Conservation (phyloP, 148 eudicot species). For the Selenicereus undatus region DNA sequence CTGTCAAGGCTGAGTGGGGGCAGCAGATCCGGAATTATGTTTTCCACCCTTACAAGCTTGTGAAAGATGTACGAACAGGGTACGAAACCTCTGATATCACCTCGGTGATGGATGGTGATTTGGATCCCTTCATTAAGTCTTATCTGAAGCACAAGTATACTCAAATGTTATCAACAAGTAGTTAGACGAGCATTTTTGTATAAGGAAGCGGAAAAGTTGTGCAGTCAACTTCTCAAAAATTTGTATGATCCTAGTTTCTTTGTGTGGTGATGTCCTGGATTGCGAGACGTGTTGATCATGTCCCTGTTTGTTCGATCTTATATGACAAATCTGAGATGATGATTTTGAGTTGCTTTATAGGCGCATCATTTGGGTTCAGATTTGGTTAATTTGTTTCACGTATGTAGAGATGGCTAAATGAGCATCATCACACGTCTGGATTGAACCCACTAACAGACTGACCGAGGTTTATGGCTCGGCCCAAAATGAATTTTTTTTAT, state of each 20-base stretch:
- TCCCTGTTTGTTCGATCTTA: not conserved
- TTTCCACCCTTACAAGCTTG: constrained; percentile 96
- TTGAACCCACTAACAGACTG: too few relatives aligned
- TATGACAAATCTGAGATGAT: not conserved
- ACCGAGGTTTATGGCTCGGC: too few relatives aligned
- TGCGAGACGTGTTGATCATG: not conserved
- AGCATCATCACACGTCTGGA: too few relatives aligned
- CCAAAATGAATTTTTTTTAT: too few relatives aligned
- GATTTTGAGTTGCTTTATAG: not conserved
- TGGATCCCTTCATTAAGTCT: constrained; percentile 78
- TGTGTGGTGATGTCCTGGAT: not conserved
- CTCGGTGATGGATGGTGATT: constrained; percentile 96
- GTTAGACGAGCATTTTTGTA: constrained; percentile 1
- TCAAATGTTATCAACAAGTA: constrained; percentile 24
- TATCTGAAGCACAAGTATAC: constrained; percentile 78
- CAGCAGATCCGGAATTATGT: constrained; percentile 95
- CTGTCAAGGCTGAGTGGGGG: constrained; percentile 98
- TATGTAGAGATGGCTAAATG: too few relatives aligned
- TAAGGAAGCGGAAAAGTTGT: not conserved
- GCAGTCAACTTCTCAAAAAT: not conserved
- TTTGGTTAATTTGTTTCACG: too few relatives aligned
- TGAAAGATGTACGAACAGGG: constrained; percentile 86
- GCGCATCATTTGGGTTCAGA: too few relatives aligned
- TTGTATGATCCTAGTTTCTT: not conserved
- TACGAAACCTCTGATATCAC: constrained; percentile 72